phyloP scores from a whole-genome alignment of 2,329 filamentous ascomycete genomes.

The Thermoascus crustaceus region DNA sequence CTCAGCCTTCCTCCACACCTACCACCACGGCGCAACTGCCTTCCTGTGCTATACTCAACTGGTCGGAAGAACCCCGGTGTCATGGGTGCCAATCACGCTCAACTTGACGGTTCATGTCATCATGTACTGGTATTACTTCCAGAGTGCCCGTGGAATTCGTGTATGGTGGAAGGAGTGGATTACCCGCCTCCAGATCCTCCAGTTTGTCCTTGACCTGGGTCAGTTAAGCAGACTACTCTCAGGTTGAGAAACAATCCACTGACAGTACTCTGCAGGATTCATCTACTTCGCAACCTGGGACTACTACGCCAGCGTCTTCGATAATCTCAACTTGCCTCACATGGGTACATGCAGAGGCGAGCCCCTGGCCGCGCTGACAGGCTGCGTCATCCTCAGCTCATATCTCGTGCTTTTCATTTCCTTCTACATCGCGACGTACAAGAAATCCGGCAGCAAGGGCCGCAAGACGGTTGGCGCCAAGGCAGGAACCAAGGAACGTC shows the following conservation, averaged over 20 bases:
- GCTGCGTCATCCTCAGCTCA: constrained; percentile 76
- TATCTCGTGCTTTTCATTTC: constrained; percentile 92
- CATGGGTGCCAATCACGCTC: constrained; percentile 80
- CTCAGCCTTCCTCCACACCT: constrained; percentile 81
- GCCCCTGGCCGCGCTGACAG: constrained; percentile 82
- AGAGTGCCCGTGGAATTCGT: constrained; percentile 78
- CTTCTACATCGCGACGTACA: constrained; percentile 88
- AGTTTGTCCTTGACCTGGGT: constrained; percentile 91
- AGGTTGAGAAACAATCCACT: too few relatives aligned
- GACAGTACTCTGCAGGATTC: too few relatives aligned
- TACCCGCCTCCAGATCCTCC: constrained; percentile 83
- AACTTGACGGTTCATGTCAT: constrained; percentile 87
- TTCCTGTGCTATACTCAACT: constrained; percentile 92
- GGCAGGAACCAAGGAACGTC: constrained; percentile 67
- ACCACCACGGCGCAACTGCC: constrained; percentile 88
- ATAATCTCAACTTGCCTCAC: constrained; percentile 65
- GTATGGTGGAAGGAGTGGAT: constrained; percentile 99
- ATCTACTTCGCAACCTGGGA: constrained; percentile 94
- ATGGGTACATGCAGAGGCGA: constrained; percentile 75
- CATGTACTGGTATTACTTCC: constrained; percentile 99
- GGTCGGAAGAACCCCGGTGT: constrained; percentile 76
- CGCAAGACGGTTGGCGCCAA: constrained; percentile 33
- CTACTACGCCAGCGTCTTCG: constrained; percentile 81
- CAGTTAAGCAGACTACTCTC: too few relatives aligned
- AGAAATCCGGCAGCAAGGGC: constrained; percentile 43